These are phyloP conservation scores for Metroxylon sagu DNA, from an alignment of 176 grass and related monocot species.

Conservation along the genomic window DNA sequence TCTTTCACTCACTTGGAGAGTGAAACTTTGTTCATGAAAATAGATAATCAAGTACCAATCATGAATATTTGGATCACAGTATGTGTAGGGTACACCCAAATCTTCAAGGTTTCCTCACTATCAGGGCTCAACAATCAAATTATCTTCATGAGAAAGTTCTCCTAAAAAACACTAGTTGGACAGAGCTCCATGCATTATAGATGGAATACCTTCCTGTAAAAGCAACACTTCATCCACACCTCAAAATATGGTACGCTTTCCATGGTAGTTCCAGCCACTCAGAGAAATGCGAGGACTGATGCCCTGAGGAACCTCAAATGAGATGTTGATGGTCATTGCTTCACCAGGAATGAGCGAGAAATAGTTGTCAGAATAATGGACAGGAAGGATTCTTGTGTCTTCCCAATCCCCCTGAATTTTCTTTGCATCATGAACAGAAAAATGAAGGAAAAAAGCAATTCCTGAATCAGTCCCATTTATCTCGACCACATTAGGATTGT, in stretches of 20 bases:
- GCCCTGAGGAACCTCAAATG: slow-evolving; percentile 55
- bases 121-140: no score
- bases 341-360: slow-evolving; percentile 72
- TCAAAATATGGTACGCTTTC: slow-evolving; percentile 41
- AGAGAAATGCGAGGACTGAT: slow-evolving; percentile 52
- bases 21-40: no score
- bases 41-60: no score
- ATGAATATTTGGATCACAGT: no score
- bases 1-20: no score
- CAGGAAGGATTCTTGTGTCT: slow-evolving; percentile 92
- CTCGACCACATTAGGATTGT: slow-evolving; percentile 16
- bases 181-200: no score
- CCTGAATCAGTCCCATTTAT: slow-evolving; percentile 57
- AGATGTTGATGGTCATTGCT: slow-evolving; percentile 47
- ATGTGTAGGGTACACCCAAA: no score
- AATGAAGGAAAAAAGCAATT: slow-evolving; percentile 79
- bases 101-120: no score
- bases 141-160: no score
- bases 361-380: slow-evolving; percentile 89
- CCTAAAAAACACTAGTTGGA: no score
- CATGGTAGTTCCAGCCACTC: slow-evolving; percentile 64
- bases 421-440: slow-evolving; percentile 64
- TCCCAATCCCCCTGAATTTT: slow-evolving; percentile 17
- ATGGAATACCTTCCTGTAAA: no score
- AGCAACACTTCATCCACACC: background rate